phyloP scores from a whole-genome alignment of 2,329 filamentous ascomycete genomes.

The Calonectria leucothoes region DNA sequence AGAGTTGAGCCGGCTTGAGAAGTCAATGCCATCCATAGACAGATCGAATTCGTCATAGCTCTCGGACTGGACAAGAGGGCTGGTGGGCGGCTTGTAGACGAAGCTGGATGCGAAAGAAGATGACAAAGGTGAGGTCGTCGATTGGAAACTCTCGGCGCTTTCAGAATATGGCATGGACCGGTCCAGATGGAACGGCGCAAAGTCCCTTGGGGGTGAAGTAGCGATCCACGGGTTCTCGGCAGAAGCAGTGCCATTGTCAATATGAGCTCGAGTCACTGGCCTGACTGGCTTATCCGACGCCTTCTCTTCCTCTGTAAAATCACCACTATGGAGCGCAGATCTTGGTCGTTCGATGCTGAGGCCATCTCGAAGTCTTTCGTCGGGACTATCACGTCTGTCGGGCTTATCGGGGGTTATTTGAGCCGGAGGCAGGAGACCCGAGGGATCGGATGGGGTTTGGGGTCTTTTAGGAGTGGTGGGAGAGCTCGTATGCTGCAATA shows the following conservation, averaged over 20 bases:
- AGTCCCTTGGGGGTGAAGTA: constrained; percentile 67
- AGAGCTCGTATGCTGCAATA: constrained; percentile 41
- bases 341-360: constrained; percentile 82
- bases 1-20: constrained; percentile 53
- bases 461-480: constrained; percentile 35
- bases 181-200: constrained; percentile 58
- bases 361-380: constrained; percentile 63
- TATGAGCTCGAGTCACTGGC: constrained; percentile 1
- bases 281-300: constrained; percentile 25
- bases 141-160: constrained; percentile 51
- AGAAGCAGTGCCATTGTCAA: constrained; percentile 34
- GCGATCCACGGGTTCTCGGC: constrained; percentile 58
- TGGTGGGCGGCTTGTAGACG: constrained; percentile 88
- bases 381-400: constrained; percentile 40
- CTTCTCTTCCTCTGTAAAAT: constrained; percentile 65
- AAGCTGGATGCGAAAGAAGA: constrained; percentile 84
- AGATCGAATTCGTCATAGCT: constrained; percentile 81
- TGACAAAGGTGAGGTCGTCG: constrained; percentile 70
- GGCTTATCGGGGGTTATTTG: constrained; percentile 61
- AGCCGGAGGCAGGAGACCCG: constrained; percentile 57
- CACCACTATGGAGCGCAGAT: constrained; percentile 77
- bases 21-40: constrained; percentile 64
- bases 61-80: constrained; percentile 88
- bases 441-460: constrained; percentile 50
- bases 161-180: constrained; percentile 45